These are phyloP conservation scores for Trichosanthes cucumerina DNA, from an alignment of 306 rosid species.

Conservation along the genomic window DNA sequence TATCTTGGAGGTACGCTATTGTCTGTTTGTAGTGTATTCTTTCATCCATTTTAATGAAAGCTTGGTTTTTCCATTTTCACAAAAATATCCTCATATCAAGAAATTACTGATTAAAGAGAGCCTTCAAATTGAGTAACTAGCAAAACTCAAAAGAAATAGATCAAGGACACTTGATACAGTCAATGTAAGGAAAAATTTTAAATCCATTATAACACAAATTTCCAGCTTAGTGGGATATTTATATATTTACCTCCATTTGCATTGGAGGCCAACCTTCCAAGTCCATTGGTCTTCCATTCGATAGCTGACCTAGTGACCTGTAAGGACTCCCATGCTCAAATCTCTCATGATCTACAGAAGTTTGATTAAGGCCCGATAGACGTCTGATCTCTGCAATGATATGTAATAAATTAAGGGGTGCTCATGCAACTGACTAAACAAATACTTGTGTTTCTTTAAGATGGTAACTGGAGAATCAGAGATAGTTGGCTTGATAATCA, in stretches of 20 bases:
- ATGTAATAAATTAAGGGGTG: not conserved
- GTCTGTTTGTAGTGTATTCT: not conserved
- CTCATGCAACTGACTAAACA: not conserved
- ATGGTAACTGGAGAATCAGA: not conserved
- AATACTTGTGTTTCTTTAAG: not conserved
- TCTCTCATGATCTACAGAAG: conserved; percentile 56
- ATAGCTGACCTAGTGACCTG: conserved; percentile 46
- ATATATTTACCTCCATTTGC: conserved; percentile 49
- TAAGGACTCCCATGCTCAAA: conserved; percentile 55
- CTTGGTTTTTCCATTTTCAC: not conserved
- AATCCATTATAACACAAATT: not conserved
- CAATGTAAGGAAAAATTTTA: not conserved
- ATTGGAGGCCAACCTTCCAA: conserved; percentile 64
- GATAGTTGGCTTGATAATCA: not conserved
- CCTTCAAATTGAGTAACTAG: not conserved
- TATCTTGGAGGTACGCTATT: not conserved
- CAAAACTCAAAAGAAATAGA: not conserved
- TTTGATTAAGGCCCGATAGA: conserved; percentile 41
- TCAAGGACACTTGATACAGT: not conserved
- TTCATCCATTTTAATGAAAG: not conserved
- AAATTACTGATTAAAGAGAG: not conserved
- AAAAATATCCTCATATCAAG: not conserved
- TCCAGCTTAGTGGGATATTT: not conserved
- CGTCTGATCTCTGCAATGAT: conserved; percentile 62
- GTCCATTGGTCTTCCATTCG: conserved; percentile 54